Conservation (phyloP, 1,139 yeast genomes). For the Meyerozyma carpophila region DNA sequence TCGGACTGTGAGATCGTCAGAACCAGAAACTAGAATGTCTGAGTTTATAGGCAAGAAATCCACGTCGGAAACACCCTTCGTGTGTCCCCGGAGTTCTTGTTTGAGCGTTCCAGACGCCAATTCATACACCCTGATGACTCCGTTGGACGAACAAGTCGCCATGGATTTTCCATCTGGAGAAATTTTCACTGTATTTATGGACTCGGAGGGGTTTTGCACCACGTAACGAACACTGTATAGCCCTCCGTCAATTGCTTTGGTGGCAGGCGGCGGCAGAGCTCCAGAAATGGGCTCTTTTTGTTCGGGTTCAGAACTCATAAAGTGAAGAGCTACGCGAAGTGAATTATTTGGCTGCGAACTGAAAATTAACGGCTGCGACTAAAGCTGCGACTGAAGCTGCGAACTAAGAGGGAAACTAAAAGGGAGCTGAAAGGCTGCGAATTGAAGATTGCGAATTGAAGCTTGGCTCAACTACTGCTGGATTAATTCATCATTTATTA, state of each 20-base stretch:
- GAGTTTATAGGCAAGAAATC: constrained; percentile 71
- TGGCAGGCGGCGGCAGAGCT: not conserved
- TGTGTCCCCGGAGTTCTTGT: constrained; percentile 51
- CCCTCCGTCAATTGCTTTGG: not conserved
- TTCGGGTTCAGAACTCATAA: not conserved
- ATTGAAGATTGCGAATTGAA: no score
- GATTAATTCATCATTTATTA: no score
- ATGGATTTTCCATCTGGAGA: constrained; percentile 60
- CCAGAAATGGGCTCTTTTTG: not conserved
- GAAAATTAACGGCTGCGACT: not conserved
- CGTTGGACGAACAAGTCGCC: constrained; percentile 50
- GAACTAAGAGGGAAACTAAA: no score
- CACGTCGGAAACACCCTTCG: constrained; percentile 63
- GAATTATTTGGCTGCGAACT: no score
- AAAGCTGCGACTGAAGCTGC: no score
- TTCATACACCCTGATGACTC: constrained; percentile 22
- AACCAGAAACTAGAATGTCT: constrained; percentile 71
- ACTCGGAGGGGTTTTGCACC: not conserved
- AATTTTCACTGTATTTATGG: constrained; percentile 46
- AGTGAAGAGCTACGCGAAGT: not conserved
- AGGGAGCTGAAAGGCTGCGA: no score
- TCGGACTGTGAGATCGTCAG: constrained; percentile 80
- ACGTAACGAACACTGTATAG: not conserved
- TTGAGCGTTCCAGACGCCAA: constrained; percentile 11
- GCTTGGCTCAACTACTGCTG: no score